Percentiles rank a stretch among this genome's conserved stretches.
Conservation (phyloP, 441 rosid species). For the Euphorbia celastroides region DNA sequence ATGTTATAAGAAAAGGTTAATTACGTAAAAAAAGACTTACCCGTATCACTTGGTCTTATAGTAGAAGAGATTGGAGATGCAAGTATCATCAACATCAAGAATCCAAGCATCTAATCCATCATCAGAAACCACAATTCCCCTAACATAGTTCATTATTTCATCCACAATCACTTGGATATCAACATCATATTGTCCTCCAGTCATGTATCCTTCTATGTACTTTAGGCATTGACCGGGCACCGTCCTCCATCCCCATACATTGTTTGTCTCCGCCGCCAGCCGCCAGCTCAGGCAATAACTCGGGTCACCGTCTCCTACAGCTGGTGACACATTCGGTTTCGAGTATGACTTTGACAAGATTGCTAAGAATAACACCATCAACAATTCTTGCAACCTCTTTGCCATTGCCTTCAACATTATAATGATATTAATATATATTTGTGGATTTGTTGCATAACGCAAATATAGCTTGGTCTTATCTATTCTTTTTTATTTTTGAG, state of each 20-base stretch:
- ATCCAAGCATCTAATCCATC: constrained; percentile 87
- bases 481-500: neutral
- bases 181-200: constrained; percentile 62
- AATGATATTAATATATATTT: neutral
- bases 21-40: no score
- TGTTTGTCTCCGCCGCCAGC: constrained; percentile 79
- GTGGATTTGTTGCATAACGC: neutral
- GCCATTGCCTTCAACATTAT: constrained; percentile 34
- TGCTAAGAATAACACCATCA: constrained; percentile 33
- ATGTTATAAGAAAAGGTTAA: no score
- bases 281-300: constrained; percentile 82
- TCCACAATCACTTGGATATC: constrained; percentile 51
- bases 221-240: constrained; percentile 61
- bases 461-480: neutral
- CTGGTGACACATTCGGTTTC: constrained; percentile 3
- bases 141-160: constrained; percentile 39
- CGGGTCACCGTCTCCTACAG: constrained; percentile 15
- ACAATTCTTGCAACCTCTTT: constrained; percentile 22
- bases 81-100: constrained; percentile 90
- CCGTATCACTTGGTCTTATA: constrained; percentile 70
- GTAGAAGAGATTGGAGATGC: constrained; percentile 70
- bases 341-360: constrained; percentile 26
- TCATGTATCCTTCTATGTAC: constrained; percentile 63
- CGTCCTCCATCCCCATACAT: constrained; percentile 66
- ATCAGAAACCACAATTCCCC: constrained; percentile 23